Conservation (phyloP, 805 yeast species). For the Teunomyces cretensis region DNA sequence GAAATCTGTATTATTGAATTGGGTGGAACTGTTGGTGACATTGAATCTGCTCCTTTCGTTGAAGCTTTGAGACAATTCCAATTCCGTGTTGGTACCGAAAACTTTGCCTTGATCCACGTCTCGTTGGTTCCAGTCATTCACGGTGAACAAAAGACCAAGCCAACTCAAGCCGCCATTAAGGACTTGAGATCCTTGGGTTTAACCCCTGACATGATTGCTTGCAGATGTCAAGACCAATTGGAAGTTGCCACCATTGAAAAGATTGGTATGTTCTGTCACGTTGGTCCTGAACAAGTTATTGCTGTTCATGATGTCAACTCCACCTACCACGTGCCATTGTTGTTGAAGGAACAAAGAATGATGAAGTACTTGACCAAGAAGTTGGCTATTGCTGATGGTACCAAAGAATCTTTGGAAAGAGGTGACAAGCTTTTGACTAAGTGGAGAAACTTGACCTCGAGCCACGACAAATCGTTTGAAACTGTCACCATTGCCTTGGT, state of each 20-base stretch:
- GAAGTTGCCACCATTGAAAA: slow-evolving; percentile 86
- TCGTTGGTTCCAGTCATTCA: slow-evolving; percentile 96
- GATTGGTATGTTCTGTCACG: slow-evolving; percentile 98
- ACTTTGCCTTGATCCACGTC: slow-evolving; percentile 94
- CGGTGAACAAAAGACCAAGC: slow-evolving; percentile 98
- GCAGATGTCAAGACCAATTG: slow-evolving; percentile 86
- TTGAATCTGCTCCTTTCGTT: slow-evolving; percentile 97
- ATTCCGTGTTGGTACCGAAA: slow-evolving; percentile 91
- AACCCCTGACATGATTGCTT: slow-evolving; percentile 95
- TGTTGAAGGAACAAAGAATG: slow-evolving; percentile 84
- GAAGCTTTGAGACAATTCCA: slow-evolving; percentile 99
- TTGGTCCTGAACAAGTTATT: slow-evolving; percentile 95
- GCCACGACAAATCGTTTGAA: slow-evolving; percentile 80
- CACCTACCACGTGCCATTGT: slow-evolving; percentile 94
- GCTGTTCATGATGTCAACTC: slow-evolving; percentile 97
- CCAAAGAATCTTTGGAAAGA: slow-evolving; percentile 51
- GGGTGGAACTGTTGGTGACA: slow-evolving; percentile 99
- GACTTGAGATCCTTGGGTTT: slow-evolving; percentile 94
- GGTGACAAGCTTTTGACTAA: slow-evolving; percentile 70
- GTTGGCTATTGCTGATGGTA: slow-evolving; percentile 55
- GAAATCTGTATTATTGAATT: slow-evolving; percentile 96
- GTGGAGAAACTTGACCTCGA: slow-evolving; percentile 79
- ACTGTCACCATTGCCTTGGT: slow-evolving; percentile 93
- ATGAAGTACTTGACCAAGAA: slow-evolving; percentile 69
- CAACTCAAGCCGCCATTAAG: slow-evolving; percentile 98